phyloP scores from a whole-genome alignment of 768 basidiomycete genomes.

The Calocera viscosa region DNA sequence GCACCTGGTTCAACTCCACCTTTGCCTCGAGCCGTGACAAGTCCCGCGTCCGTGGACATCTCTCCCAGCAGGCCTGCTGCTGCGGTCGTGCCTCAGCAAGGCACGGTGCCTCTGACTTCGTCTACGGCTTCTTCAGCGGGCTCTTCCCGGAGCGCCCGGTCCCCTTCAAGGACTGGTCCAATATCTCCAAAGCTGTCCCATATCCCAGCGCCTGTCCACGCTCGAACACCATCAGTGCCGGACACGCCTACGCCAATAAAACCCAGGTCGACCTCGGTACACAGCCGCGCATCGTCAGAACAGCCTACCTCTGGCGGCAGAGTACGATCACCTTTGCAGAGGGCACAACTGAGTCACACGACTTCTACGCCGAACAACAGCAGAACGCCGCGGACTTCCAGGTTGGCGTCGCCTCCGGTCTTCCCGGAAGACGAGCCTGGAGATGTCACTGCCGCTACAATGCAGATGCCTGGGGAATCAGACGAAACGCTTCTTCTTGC shows the following conservation, averaged over 20 bases:
- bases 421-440: background rate
- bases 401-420: background rate
- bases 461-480: background rate
- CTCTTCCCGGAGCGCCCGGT: background rate
- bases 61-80: conserved; percentile 41
- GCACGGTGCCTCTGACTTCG: conserved; percentile 39
- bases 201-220: background rate
- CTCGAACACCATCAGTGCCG: background rate
- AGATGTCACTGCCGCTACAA: background rate
- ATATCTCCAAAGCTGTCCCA: background rate
- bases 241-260: background rate
- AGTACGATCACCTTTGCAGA: background rate
- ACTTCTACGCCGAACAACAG: background rate
- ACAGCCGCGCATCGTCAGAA: background rate
- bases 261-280: background rate
- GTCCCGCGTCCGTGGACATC: background rate
- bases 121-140: background rate
- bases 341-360: background rate
- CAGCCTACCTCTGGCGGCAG: background rate
- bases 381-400: background rate
- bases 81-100: conserved; percentile 61
- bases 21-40: background rate
- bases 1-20: background rate
- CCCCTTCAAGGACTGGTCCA: background rate
- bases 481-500: conserved; percentile 4